Evolutionary conservation across 1,284 basidiomycete species (phyloP).

Genomic region (Puccinia hordei): DNA sequence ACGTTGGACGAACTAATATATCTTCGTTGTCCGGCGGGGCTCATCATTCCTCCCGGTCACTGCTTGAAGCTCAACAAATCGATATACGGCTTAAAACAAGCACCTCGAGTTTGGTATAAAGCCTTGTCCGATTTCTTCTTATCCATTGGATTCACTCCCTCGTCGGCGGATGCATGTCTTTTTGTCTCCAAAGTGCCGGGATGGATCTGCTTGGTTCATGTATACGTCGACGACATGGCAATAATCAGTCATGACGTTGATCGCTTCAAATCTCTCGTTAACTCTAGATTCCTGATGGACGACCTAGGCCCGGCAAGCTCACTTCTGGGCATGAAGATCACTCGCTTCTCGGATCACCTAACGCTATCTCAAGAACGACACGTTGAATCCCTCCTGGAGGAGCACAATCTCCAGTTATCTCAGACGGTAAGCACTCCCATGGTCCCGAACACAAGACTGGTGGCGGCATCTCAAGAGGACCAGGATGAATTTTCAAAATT

Average conservation of each 20-base stretch:
- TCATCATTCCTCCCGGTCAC: not conserved
- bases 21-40: not conserved
- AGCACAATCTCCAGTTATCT: not conserved
- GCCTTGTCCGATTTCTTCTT: not conserved
- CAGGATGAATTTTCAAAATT: not conserved
- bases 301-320: not conserved
- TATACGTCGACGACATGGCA: not conserved
- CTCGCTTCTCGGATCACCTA: not conserved
- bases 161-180: not conserved
- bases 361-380: not conserved
- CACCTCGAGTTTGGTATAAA: slow-evolving; percentile 8
- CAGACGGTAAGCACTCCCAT: not conserved
- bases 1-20: not conserved
- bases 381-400: not conserved
- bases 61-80: slow-evolving; percentile 4
- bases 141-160: not conserved
- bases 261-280: not conserved
- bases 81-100: slow-evolving; percentile 26
- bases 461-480: not conserved
- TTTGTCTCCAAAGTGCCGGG: not conserved
- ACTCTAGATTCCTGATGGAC: slow-evolving; percentile 1
- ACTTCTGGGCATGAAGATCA: not conserved
- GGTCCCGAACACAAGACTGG: not conserved
- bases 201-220: not conserved
- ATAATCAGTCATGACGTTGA: not conserved